These are phyloP conservation scores for Torulaspora gathmanii DNA, from an alignment of 805 yeast genomes.

Conservation along the genomic window DNA sequence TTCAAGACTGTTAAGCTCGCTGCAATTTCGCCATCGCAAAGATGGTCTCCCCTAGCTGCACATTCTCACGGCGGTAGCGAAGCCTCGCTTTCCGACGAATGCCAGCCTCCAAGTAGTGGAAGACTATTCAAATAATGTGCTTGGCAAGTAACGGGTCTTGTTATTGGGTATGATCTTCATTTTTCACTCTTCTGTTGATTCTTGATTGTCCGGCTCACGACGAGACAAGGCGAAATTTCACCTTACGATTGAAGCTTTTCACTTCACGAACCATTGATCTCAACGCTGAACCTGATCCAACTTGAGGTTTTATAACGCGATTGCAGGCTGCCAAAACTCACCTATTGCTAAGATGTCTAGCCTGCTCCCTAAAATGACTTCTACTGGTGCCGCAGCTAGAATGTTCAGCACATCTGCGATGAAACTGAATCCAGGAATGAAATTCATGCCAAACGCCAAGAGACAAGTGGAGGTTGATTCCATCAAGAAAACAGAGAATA, in stretches of 20 bases:
- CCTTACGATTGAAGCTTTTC: neutral
- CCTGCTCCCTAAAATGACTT: neutral
- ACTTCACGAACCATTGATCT: neutral
- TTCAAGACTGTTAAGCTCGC: no score
- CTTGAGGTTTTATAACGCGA: neutral
- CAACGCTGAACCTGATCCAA: no score
- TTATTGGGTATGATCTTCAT: neutral
- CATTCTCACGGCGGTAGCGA: no score
- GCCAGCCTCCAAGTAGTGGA: no score
- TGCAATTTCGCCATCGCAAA: no score
- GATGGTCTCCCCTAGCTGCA: no score
- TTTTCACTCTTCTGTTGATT: neutral
- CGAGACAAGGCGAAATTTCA: constrained; percentile 1
- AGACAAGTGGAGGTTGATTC: constrained; percentile 12
- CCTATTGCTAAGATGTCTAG: neutral
- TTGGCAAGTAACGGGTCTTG: neutral
- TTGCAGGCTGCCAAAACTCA: neutral
- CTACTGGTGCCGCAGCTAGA: constrained; percentile 1
- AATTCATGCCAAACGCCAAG: constrained; percentile 9
- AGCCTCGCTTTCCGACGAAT: no score
- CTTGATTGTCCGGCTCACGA: neutral
- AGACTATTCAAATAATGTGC: no score
- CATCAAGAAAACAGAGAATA: constrained; percentile 12
- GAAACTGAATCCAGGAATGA: constrained; percentile 6
- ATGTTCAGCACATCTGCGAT: constrained; percentile 3